Percentiles rank a stretch among this genome's conserved stretches.
phyloP scores from a whole-genome alignment of 305 asterid species.

The Withania somnifera region DNA sequence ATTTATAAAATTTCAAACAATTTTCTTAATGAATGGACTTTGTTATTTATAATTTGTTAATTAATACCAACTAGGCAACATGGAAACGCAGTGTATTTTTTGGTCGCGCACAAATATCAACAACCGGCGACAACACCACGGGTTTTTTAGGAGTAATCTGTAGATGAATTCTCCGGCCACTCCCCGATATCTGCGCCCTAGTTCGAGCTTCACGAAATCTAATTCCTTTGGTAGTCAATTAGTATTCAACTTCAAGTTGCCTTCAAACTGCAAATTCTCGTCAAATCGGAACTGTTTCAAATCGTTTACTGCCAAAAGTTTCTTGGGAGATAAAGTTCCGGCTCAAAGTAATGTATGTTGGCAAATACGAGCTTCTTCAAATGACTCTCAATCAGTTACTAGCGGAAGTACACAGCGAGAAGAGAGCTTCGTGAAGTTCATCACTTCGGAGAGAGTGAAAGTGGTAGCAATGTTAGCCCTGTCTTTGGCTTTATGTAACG shows the following conservation, averaged over 20 bases:
- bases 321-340: neutral
- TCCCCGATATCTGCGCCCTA: neutral
- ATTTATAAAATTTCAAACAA: too few species aligned
- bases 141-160: neutral
- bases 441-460: constrained; percentile 95
- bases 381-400: constrained; percentile 26
- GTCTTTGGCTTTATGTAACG: constrained; percentile 87
- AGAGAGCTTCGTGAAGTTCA: constrained; percentile 56
- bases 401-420: constrained; percentile 19
- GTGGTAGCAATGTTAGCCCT: constrained; percentile 90
- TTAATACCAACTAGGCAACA: too few species aligned
- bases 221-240: neutral
- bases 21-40: too few species aligned
- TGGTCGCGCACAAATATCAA: neutral
- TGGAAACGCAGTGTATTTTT: too few species aligned
- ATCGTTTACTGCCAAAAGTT: neutral
- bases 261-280: neutral
- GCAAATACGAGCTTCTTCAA: constrained; percentile 26
- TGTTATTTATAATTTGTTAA: too few species aligned
- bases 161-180: constrained; percentile 16
- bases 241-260: neutral
- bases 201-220: neutral
- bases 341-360: neutral
- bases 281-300: neutral
- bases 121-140: neutral